Percentiles rank a stretch among this genome's conserved stretches.
Conservation (phyloP, 306 rosid genomes). For the Lagenaria siceraria region DNA sequence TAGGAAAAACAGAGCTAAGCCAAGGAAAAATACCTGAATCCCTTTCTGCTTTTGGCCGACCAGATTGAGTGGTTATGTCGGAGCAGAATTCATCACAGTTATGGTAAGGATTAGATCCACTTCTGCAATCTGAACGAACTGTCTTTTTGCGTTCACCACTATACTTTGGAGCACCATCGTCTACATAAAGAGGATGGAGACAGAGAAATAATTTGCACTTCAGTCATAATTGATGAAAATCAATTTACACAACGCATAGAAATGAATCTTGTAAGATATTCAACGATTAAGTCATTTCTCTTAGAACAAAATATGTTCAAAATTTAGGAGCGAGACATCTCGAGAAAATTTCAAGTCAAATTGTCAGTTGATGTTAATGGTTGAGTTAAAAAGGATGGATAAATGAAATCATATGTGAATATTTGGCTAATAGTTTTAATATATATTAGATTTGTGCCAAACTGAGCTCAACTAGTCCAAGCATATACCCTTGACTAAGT, state of each 20-base stretch:
- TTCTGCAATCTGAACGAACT: slow-evolving; percentile 76
- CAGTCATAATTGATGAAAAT: not conserved
- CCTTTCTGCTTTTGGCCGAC: not conserved
- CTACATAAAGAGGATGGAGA: not conserved
- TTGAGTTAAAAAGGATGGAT: not conserved
- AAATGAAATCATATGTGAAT: not conserved
- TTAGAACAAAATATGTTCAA: not conserved
- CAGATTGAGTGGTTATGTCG: slow-evolving; percentile 42
- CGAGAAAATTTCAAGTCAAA: not conserved
- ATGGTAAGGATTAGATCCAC: slow-evolving; percentile 66
- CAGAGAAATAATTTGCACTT: not conserved
- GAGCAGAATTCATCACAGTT: slow-evolving; percentile 79
- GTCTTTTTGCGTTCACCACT: not conserved
- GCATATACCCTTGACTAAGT: not conserved
- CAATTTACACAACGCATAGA: not conserved
- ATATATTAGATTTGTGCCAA: not conserved
- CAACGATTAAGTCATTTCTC: not conserved
- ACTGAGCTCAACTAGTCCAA: not conserved
- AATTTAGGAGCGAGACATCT: not conserved
- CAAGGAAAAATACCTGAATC: not conserved
- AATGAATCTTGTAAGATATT: not conserved
- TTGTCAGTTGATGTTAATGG: not conserved
- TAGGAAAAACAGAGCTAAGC: not conserved
- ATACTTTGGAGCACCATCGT: not conserved
- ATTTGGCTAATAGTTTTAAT: not conserved